phyloP scores from a whole-genome alignment of 257 asterid genomes.

The Hygrophila difformis region DNA sequence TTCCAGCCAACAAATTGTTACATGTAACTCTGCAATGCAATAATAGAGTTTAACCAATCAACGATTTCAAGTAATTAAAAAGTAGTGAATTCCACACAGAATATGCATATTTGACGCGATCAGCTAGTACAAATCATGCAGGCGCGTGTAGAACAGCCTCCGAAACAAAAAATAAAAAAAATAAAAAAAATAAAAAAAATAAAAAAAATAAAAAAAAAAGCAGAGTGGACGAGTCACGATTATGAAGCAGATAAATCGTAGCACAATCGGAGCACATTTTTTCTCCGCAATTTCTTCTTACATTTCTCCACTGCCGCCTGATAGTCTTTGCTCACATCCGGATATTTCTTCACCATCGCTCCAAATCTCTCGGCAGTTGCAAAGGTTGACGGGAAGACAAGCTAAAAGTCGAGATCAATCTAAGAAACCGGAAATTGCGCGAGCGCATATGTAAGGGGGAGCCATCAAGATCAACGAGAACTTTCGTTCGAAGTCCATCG shows the following conservation, averaged over 20 bases:
- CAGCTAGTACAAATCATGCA: too few relatives aligned
- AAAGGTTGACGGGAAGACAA: background rate
- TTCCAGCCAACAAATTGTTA: too few relatives aligned
- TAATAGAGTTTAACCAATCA: too few relatives aligned
- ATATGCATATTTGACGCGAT: too few relatives aligned
- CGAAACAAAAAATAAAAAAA: too few relatives aligned
- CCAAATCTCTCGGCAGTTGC: background rate
- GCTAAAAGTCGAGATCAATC: background rate
- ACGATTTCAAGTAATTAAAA: too few relatives aligned
- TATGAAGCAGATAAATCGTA: constrained; percentile 23
- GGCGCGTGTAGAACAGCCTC: too few relatives aligned
- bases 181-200: too few relatives aligned
- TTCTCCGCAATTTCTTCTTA: constrained; percentile 55
- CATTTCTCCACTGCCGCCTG: constrained; percentile 50
- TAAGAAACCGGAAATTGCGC: background rate
- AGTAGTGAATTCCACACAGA: too few relatives aligned
- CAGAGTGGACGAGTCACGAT: background rate
- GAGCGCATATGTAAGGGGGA: background rate
- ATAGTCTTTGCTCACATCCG: constrained; percentile 49
- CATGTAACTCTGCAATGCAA: too few relatives aligned
- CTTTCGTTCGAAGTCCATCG: constrained; percentile 25
- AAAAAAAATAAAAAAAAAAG: too few relatives aligned
- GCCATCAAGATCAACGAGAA: constrained; percentile 20
- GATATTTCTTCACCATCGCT: constrained; percentile 53
- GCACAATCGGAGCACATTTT: constrained; percentile 41